Conservation (phyloP, 1,139 yeast genomes). For the Meyerozyma smithsonii region DNA sequence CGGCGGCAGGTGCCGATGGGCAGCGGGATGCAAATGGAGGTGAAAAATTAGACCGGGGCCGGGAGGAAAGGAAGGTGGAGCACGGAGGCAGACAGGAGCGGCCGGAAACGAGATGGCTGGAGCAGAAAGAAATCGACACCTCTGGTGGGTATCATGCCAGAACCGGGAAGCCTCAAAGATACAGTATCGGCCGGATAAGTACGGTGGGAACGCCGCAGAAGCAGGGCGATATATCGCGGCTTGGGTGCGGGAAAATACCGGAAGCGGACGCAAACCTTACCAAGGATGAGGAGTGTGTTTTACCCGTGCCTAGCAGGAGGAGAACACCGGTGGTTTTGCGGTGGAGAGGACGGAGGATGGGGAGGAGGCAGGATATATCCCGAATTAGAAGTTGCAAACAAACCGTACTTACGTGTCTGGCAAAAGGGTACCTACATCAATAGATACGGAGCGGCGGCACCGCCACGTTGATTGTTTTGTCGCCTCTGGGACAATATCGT, state of each 20-base stretch:
- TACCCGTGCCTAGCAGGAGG: not conserved
- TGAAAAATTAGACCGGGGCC: no score
- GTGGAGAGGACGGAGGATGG: not conserved
- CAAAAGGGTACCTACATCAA: not conserved
- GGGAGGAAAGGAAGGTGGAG: no score
- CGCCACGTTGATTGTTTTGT: not conserved
- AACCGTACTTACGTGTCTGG: not conserved
- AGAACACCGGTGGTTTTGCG: not conserved
- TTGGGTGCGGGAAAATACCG: constrained; percentile 1
- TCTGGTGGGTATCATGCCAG: no score
- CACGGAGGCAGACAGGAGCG: no score
- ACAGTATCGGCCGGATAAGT: not conserved
- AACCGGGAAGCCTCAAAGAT: not conserved
- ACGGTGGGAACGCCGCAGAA: not conserved
- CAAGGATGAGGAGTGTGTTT: not conserved
- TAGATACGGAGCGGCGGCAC: not conserved
- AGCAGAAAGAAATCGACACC: no score
- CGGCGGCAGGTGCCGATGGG: no score
- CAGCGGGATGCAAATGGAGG: no score
- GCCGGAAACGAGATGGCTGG: no score
- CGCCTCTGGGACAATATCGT: not conserved
- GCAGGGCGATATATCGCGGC: not conserved
- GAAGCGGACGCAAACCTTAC: constrained; percentile 1
- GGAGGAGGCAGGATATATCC: no score
- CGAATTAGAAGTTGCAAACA: not conserved